phyloP scores from a whole-genome alignment of 192 early-diverging fungal species.

The Funneliformis geosporum region DNA sequence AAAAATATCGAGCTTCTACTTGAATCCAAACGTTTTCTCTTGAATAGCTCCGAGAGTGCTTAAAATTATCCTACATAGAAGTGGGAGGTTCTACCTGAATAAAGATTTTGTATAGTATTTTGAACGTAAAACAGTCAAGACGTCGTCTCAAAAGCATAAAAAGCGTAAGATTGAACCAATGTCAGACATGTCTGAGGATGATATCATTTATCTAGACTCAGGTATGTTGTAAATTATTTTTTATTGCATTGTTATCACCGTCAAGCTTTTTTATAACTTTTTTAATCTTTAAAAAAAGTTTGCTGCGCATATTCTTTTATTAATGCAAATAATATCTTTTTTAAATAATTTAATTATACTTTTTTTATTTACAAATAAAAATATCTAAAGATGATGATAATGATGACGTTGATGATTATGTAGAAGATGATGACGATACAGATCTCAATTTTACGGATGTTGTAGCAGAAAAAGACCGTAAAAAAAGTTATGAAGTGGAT shows the following conservation, averaged over 20 bases:
- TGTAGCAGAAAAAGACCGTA: constrained; percentile 57
- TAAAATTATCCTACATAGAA: not conserved
- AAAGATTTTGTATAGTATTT: not conserved
- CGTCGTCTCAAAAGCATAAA: constrained; percentile 32
- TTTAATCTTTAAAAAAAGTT: not conserved
- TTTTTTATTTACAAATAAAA: not conserved
- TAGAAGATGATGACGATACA: constrained; percentile 51
- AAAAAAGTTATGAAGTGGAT: constrained; percentile 75
- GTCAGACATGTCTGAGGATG: constrained; percentile 31
- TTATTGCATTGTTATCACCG: not conserved
- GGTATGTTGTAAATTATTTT: not conserved
- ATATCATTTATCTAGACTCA: not conserved
- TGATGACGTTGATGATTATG: constrained; percentile 4
- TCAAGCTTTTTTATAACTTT: not conserved
- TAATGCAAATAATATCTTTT: not conserved
- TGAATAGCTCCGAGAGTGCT: not conserved
- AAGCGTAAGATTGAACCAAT: constrained; percentile 32
- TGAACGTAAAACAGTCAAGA: constrained; percentile 24
- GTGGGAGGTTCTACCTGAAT: not conserved
- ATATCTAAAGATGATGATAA: not conserved
- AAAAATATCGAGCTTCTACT: not conserved
- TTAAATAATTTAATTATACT: not conserved
- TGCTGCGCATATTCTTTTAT: not conserved
- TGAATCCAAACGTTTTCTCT: not conserved
- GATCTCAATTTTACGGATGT: constrained; percentile 62